Evolutionary conservation across 192 early-diverging fungal genomes (phyloP).

Genomic region (Umbelopsis isabellina): DNA sequence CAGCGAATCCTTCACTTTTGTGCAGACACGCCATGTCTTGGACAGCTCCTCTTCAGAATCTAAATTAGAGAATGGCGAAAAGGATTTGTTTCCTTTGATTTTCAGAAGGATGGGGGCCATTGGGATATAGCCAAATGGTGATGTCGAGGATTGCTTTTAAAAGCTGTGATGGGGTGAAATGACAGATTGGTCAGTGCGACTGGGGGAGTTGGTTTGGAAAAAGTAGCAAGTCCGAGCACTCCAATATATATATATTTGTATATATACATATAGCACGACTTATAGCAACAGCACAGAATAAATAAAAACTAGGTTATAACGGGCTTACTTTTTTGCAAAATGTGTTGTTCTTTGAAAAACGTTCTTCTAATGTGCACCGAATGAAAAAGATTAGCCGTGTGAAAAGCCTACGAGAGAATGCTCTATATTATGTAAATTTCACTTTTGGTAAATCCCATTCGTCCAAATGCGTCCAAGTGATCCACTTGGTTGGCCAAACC

Average conservation of each 20-base stretch:
- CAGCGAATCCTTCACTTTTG: conserved; percentile 82
- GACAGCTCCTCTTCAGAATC: conserved; percentile 77
- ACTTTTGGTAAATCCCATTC: too few relatives aligned
- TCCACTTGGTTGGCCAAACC: too few relatives aligned
- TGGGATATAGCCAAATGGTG: conserved; percentile 3
- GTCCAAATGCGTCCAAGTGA: too few relatives aligned
- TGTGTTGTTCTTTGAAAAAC: not conserved
- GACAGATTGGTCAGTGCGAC: conserved; percentile 23
- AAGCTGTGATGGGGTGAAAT: conserved; percentile 11
- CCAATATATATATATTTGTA: not conserved
- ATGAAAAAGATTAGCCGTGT: not conserved
- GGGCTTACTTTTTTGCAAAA: not conserved
- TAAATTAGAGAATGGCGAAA: conserved; percentile 72
- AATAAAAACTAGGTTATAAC: not conserved
- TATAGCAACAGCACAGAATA: too few relatives aligned
- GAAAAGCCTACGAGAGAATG: not conserved
- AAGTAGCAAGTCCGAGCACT: conserved; percentile 12
- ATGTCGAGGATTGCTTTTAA: conserved; percentile 7
- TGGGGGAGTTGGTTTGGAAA: not conserved
- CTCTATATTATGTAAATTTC: too few relatives aligned
- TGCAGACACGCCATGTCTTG: conserved; percentile 81
- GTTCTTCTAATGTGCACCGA: too few relatives aligned
- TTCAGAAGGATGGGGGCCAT: conserved; percentile 75
- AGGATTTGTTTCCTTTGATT: conserved; percentile 76
- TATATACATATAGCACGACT: not conserved